Evolutionary conservation across 2,329 filamentous ascomycete species (phyloP), one percentile per base, ranked within the genome.

Genomic region (Penicillium sp.): DNA sequence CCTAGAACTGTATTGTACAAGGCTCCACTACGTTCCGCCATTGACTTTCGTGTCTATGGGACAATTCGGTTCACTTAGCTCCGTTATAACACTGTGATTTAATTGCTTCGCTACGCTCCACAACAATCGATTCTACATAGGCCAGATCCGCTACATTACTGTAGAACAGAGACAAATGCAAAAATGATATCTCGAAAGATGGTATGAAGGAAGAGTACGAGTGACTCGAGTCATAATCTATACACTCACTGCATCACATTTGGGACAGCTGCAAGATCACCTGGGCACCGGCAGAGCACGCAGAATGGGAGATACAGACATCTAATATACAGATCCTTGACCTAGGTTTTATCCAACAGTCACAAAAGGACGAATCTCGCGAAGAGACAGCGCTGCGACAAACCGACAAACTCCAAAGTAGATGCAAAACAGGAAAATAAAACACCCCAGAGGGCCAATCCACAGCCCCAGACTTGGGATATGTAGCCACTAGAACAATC

Each of bases 281-380:
- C n/a, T n/a, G n/a, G n/a, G n/a, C n/a, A n/a, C 49, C 40, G 51
- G 55, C 51, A 58, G 58, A 57, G 56, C 54, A 58, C 43, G 43
- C 49, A 49, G 56, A 60, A 59, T 58, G 54, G 51, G 57, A 54
- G 42, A 60, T 59, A 57, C 69, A 67, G 63, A 65, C 63, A 70
- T 62, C 62, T 73, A 73, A 65, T 72, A 66, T 73, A 73, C 69
- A 73, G 52, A 68, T 63, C 60, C 63, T 62, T 57, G 56, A 62
- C 52, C 44, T 49, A 71, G 68, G 67, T 49, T 68, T 64, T 63
- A 67, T 67, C 62, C 66, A 68, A 64, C 60, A 64, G 64, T 69
- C 65, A 64, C 68, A 63, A 63, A 61, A 63, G 62, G 52, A 63
- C 57, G 59, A 63, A 65, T 59, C 61, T 66, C 58, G 60, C 62